Percentiles rank a stretch among this genome's conserved stretches.
Evolutionary conservation across 768 basidiomycete genomes (phyloP).

Genomic region (Boletus bicolor): DNA sequence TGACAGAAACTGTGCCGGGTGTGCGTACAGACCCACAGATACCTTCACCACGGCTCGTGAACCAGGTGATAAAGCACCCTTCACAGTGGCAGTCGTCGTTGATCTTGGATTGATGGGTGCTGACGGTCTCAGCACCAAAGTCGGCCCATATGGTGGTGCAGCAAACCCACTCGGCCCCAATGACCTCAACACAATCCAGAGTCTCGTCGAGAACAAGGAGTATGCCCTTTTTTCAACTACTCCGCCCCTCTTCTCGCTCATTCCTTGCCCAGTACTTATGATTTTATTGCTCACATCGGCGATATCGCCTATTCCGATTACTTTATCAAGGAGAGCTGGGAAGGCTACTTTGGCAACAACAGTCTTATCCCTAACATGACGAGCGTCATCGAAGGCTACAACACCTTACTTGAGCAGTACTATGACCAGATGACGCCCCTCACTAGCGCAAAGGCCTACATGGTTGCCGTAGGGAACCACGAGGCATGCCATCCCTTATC

Average conservation of each 20-base stretch:
- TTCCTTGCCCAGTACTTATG: slow-evolving; percentile 15
- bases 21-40: slow-evolving; percentile 24
- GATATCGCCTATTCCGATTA: slow-evolving; percentile 29
- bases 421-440: slow-evolving; percentile 28
- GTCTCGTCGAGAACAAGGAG: slow-evolving; percentile 28
- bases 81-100: slow-evolving; percentile 25
- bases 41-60: slow-evolving; percentile 25
- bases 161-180: slow-evolving; percentile 23
- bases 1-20: slow-evolving; percentile 25
- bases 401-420: slow-evolving; percentile 24
- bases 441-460: slow-evolving; percentile 25
- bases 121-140: slow-evolving; percentile 29
- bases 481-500: slow-evolving; percentile 11
- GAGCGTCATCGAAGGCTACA: slow-evolving; percentile 24
- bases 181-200: slow-evolving; percentile 30
- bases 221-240: slow-evolving; percentile 1
- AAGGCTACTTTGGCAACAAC: slow-evolving; percentile 29
- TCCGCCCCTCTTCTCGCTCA: not conserved
- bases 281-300: slow-evolving; percentile 27
- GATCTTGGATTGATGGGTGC: slow-evolving; percentile 30
- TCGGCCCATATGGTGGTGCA: slow-evolving; percentile 24
- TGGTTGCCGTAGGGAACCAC: slow-evolving; percentile 28
- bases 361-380: slow-evolving; percentile 27
- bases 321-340: slow-evolving; percentile 30
- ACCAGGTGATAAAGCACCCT: slow-evolving; percentile 18